Conservation (phyloP, 1,284 basidiomycete species). For the Ceratobasidium sp. region DNA sequence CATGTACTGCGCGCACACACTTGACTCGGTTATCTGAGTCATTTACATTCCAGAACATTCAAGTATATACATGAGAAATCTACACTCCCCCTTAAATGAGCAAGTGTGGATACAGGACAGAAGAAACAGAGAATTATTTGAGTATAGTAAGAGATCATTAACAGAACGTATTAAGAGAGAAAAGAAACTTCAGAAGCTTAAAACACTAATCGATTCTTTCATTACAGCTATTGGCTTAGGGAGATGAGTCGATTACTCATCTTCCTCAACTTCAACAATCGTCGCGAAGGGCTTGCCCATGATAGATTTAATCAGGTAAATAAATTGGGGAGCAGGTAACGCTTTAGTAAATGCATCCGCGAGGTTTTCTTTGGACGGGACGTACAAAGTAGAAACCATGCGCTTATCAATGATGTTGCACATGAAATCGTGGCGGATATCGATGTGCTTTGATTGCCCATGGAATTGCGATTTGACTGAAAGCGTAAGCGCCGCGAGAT, state of each 20-base stretch:
- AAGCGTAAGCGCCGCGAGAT: conserved; percentile 49
- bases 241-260: too few species aligned
- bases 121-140: too few species aligned
- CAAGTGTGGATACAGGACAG: too few species aligned
- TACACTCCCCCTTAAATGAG: too few species aligned
- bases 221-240: too few species aligned
- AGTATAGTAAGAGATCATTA: too few species aligned
- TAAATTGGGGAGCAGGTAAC: conserved; percentile 41
- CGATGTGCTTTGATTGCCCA: conserved; percentile 51
- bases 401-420: conserved; percentile 53
- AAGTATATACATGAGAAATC: too few species aligned
- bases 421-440: conserved; percentile 53
- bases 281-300: conserved; percentile 14
- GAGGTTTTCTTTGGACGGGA: conserved; percentile 39
- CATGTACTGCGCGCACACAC: neutral
- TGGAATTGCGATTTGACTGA: conserved; percentile 48
- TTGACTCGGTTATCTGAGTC: too few species aligned
- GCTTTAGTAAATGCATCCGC: conserved; percentile 45
- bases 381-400: conserved; percentile 50
- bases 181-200: too few species aligned
- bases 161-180: too few species aligned
- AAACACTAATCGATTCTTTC: too few species aligned
- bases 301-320: conserved; percentile 44
- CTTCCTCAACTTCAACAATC: neutral
- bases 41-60: too few species aligned